phyloP scores from a whole-genome alignment of 106 monocot species.

The Dendrobium nobile region DNA sequence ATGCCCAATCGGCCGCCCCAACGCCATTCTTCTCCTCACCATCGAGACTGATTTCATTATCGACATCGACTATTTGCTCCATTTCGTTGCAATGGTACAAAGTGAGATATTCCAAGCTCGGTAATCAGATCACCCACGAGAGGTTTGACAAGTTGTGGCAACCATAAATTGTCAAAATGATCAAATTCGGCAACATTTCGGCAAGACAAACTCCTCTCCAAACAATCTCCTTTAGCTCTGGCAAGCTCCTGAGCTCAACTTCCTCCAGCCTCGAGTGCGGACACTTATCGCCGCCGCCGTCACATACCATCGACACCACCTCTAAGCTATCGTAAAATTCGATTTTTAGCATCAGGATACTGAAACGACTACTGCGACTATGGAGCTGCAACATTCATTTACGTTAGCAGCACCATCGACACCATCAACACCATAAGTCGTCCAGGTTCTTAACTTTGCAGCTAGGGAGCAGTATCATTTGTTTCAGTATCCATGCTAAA shows the following conservation, averaged over 20 bases:
- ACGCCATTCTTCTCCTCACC: neutral
- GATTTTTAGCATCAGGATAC: neutral
- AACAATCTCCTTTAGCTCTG: slow-evolving; percentile 1
- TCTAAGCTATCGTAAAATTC: neutral
- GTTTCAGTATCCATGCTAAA: neutral
- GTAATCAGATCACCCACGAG: slow-evolving; percentile 11
- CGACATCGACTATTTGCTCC: neutral
- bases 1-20: neutral
- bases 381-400: neutral
- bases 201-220: slow-evolving; percentile 5
- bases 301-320: slow-evolving; percentile 1
- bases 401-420: too few relatives aligned
- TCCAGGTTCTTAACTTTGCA: neutral
- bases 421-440: too few relatives aligned
- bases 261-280: neutral
- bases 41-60: neutral
- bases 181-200: neutral
- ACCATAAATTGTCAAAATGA: neutral
- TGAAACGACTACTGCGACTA: neutral
- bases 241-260: neutral
- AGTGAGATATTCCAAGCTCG: neutral
- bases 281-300: neutral
- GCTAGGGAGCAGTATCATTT: neutral
- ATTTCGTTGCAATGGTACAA: neutral
- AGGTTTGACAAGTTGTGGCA: slow-evolving; percentile 3